phyloP scores from a whole-genome alignment of 148 eudicot genomes.

The Fagopyrum tataricum region DNA sequence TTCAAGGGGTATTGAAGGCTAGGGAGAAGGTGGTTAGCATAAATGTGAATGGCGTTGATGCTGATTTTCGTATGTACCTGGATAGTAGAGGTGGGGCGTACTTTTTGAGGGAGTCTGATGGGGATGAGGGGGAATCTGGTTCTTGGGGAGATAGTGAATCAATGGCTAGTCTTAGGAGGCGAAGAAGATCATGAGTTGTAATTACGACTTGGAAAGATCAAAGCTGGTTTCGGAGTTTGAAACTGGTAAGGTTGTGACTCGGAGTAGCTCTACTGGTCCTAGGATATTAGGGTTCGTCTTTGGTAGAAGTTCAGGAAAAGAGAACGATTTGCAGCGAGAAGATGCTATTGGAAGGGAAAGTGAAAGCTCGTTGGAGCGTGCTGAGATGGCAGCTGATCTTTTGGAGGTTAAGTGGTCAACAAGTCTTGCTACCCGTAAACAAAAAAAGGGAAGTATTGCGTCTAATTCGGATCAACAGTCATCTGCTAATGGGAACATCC shows the following conservation, averaged over 20 bases:
- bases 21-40: slow-evolving; percentile 61
- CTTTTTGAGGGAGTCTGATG: slow-evolving; percentile 58
- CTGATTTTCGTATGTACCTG: slow-evolving; percentile 74
- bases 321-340: slow-evolving; percentile 26
- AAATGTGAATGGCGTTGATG: slow-evolving; percentile 66
- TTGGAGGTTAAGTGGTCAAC: slow-evolving; percentile 92
- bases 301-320: slow-evolving; percentile 49
- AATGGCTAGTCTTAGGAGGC: slow-evolving; percentile 26
- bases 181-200: slow-evolving; percentile 45
- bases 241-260: slow-evolving; percentile 24
- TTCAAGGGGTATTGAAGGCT: slow-evolving; percentile 83
- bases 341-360: slow-evolving; percentile 26
- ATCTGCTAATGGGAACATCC: slow-evolving; percentile 12
- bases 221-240: slow-evolving; percentile 32
- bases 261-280: slow-evolving; percentile 32
- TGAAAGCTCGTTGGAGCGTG: slow-evolving; percentile 51
- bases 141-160: slow-evolving; percentile 59
- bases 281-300: slow-evolving; percentile 61
- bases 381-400: slow-evolving; percentile 93
- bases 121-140: slow-evolving; percentile 37
- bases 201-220: slow-evolving; percentile 32
- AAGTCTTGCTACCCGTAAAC: slow-evolving; percentile 38
- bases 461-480: slow-evolving; percentile 18
- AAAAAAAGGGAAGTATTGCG: slow-evolving; percentile 17
- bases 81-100: slow-evolving; percentile 80